A percentile compares a stretch with the other conserved stretches of the same genome.
phyloP scores from a whole-genome alignment of 805 yeast genomes.

The Komagataella kurtzmanii region DNA sequence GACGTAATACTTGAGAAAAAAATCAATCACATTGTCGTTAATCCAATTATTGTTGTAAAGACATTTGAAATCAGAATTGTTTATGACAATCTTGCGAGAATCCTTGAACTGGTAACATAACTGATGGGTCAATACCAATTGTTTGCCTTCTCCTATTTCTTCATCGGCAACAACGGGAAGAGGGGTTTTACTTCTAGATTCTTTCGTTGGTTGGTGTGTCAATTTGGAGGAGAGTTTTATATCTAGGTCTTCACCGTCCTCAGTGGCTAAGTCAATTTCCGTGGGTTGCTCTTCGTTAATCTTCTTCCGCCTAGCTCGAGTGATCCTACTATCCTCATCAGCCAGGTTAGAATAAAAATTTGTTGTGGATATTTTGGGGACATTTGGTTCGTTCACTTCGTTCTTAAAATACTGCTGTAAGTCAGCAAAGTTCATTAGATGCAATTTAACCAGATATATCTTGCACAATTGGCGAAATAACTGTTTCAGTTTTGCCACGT shows the following conservation, averaged over 20 bases:
- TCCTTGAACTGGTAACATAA: slow-evolving; percentile 40
- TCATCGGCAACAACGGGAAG: slow-evolving; percentile 11
- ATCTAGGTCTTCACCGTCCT: background rate
- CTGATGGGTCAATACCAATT: slow-evolving; percentile 17
- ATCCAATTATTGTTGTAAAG: slow-evolving; percentile 76
- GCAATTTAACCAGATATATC: background rate
- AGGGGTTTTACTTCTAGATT: background rate
- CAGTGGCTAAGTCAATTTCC: background rate
- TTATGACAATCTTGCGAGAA: slow-evolving; percentile 39
- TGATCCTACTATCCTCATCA: background rate
- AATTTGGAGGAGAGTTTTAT: background rate
- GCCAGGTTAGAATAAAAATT: background rate
- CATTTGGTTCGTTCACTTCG: background rate
- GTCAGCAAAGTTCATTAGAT: background rate
- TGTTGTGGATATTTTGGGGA: background rate
- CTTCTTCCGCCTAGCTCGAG: background rate
- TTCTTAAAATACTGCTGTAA: background rate
- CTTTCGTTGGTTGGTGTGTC: background rate
- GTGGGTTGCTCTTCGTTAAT: background rate
- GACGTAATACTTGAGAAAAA: slow-evolving; percentile 49
- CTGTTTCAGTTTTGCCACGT: background rate
- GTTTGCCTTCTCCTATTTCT: slow-evolving; percentile 14
- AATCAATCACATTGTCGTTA: slow-evolving; percentile 80
- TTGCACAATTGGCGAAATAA: background rate
- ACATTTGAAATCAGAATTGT: slow-evolving; percentile 64